phyloP scores from a whole-genome alignment of 495 filamentous ascomycete species.

The Neurospora sp. region DNA sequence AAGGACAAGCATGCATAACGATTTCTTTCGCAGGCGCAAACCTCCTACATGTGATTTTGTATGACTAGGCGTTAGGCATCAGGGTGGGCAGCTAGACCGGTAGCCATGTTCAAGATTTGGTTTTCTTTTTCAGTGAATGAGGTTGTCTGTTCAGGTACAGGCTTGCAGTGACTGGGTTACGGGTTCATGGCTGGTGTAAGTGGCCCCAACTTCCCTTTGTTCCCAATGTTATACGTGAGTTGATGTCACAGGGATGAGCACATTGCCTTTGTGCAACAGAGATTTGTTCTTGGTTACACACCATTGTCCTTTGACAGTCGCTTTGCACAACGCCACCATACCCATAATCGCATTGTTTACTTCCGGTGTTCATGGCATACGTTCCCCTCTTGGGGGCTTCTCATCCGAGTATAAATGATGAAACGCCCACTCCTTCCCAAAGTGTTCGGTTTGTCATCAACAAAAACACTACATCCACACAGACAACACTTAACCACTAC shows the following conservation, averaged over 20 bases:
- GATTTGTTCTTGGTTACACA: not conserved
- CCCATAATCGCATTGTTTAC: not conserved
- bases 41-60: conserved; percentile 10
- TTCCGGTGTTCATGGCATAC: not conserved
- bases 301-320: not conserved
- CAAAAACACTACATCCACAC: not conserved
- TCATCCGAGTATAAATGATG: not conserved
- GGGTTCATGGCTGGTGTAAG: not conserved
- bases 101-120: conserved; percentile 11
- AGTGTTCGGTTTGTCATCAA: not conserved
- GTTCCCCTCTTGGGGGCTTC: not conserved
- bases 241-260: not conserved
- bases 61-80: conserved; percentile 25
- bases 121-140: not conserved
- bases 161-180: not conserved
- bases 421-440: not conserved
- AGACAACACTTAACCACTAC: not conserved
- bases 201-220: not conserved
- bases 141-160: not conserved
- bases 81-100: conserved; percentile 15
- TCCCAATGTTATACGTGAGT: not conserved
- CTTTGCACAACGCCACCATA: not conserved
- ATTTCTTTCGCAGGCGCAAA: not conserved
- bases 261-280: not conserved
- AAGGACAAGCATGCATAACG: not conserved